phyloP scores from a whole-genome alignment of 441 rosid species.

The Syzygium syzygioides region DNA sequence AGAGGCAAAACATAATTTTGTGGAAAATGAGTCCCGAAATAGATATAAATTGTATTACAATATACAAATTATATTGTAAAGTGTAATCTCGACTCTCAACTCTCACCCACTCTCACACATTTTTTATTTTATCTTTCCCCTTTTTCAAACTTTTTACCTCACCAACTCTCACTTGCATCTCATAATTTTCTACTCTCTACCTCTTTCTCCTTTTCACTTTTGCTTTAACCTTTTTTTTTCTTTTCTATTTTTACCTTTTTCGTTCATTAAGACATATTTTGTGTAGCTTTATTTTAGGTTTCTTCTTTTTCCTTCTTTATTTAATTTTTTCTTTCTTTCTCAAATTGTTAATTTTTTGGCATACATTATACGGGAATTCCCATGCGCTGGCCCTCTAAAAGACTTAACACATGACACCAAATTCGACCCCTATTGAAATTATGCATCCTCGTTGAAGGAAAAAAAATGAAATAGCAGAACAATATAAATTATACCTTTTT shows the following conservation, averaged over 20 bases:
- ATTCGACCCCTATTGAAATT: not conserved
- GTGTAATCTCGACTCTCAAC: not conserved
- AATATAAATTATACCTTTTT: not conserved
- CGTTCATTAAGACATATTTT: not conserved
- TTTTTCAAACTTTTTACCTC: not conserved
- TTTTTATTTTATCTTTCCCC: not conserved
- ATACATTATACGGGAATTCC: accelerated
- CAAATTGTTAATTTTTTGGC: not conserved
- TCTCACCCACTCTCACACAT: not conserved
- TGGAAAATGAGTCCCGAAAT: accelerated
- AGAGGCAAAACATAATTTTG: not conserved
- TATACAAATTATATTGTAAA: not conserved
- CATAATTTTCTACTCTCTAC: not conserved
- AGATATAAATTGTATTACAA: not conserved
- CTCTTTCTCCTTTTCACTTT: not conserved
- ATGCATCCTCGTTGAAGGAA: not conserved
- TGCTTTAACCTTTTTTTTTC: not conserved
- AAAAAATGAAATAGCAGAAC: not conserved
- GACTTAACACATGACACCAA: not conserved
- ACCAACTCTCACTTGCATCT: not conserved
- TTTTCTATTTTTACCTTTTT: not conserved
- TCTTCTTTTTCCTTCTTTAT: not conserved
- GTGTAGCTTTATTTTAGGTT: not conserved
- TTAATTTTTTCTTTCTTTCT: not conserved
- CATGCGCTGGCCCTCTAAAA: not conserved